These are phyloP conservation scores for Populus davidiana DNA, from an alignment of 345 rosid genomes.

Conservation along the genomic window DNA sequence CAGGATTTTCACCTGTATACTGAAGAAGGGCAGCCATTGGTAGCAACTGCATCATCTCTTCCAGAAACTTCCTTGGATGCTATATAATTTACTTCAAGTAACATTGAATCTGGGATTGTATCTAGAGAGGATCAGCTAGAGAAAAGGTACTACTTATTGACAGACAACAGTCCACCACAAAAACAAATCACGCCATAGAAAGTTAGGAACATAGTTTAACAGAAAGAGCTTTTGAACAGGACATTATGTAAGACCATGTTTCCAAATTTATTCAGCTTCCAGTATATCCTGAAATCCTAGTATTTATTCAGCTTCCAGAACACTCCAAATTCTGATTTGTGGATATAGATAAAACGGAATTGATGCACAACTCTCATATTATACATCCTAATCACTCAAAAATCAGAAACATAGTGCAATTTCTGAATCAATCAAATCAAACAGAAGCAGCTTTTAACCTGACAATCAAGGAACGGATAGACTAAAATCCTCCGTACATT, in stretches of 20 bases:
- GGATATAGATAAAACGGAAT: not conserved
- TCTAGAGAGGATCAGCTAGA: conserved; percentile 26
- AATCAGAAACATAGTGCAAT: not conserved
- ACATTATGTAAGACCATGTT: not conserved
- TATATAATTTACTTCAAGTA: conserved; percentile 27
- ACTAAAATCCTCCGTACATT: not conserved
- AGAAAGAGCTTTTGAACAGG: not conserved
- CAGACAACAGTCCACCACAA: not conserved
- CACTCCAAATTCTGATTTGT: not conserved
- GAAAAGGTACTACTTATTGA: not conserved
- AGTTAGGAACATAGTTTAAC: not conserved
- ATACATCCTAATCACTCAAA: not conserved
- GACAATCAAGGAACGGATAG: not conserved
- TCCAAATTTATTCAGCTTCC: not conserved
- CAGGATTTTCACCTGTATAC: conserved; percentile 40
- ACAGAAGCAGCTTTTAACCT: not conserved
- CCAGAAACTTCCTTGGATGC: conserved; percentile 38
- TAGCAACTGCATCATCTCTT: conserved; percentile 26
- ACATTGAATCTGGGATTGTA: conserved; percentile 39
- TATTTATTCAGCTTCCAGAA: not conserved
- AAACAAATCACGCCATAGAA: not conserved
- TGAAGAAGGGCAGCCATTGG: conserved; percentile 53
- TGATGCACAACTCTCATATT: not conserved
- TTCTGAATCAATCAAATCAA: not conserved
- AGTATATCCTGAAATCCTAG: not conserved